Conservation (phyloP, 2,329 filamentous ascomycete genomes). For the Fusarium bulbicola region DNA sequence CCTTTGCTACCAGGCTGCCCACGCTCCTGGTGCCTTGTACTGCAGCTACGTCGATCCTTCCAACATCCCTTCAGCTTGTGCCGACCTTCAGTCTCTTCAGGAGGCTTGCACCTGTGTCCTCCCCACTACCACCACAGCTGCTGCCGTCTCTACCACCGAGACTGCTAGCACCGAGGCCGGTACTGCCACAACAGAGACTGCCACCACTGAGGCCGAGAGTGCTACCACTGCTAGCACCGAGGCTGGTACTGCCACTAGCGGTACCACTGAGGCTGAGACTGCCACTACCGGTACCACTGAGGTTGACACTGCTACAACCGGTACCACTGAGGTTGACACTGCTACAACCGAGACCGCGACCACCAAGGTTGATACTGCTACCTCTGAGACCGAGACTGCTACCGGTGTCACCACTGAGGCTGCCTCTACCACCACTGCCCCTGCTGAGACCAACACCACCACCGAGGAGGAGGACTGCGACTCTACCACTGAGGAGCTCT, state of each 20-base stretch:
- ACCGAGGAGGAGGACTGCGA: constrained; percentile 6
- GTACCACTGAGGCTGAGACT: too few species aligned
- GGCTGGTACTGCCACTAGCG: constrained; percentile 13
- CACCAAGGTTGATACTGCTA: constrained; percentile 2
- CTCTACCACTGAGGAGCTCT: constrained; percentile 1
- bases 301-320: background rate
- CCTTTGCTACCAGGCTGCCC: constrained; percentile 2
- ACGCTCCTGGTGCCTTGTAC: too few species aligned
- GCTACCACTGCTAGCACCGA: background rate
- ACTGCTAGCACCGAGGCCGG: constrained; percentile 8
- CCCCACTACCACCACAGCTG: background rate
- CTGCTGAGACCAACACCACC: constrained; percentile 6
- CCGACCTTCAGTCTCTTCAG: background rate
- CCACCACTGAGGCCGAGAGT: background rate
- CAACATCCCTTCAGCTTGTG: background rate
- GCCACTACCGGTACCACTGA: background rate
- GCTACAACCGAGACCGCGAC: background rate
- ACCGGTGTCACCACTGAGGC: background rate
- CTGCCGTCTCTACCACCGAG: background rate
- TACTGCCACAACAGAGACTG: background rate
- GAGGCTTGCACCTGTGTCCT: background rate
- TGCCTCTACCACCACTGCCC: constrained; percentile 7
- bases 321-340: background rate
- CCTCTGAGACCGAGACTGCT: background rate
- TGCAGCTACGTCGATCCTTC: too few species aligned